phyloP scores from a whole-genome alignment of 2,329 filamentous ascomycete genomes.

The Beauveria sp. region DNA sequence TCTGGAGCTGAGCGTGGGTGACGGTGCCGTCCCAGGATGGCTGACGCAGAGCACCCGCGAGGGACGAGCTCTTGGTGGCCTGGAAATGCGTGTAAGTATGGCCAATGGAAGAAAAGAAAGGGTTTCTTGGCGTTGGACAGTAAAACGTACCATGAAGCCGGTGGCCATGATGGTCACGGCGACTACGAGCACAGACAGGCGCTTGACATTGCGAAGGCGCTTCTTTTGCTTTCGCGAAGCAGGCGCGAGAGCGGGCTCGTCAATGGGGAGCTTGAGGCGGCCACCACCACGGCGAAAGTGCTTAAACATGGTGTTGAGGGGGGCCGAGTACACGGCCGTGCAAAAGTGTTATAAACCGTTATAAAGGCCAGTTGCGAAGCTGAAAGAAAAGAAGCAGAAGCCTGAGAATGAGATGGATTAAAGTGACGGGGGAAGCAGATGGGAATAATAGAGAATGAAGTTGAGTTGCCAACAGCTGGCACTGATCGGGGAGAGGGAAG shows the following conservation, averaged over 20 bases:
- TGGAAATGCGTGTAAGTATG: not conserved
- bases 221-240: constrained; percentile 6
- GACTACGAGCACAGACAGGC: constrained; percentile 4
- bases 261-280: constrained; percentile 4
- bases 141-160: not conserved
- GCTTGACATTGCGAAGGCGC: constrained; percentile 8
- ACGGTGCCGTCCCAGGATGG: constrained; percentile 7
- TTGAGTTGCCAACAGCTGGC: not conserved
- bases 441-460: not conserved
- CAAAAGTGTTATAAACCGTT: not conserved
- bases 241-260: not conserved
- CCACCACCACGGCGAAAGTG: constrained; percentile 8
- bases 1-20: constrained; percentile 5
- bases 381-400: not conserved
- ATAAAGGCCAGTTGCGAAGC: not conserved
- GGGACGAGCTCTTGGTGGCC: not conserved
- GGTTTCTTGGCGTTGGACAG: not conserved
- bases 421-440: not conserved
- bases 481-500: not conserved
- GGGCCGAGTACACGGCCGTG: not conserved
- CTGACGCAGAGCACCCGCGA: not conserved
- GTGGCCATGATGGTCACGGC: constrained; percentile 10
- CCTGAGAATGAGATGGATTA: not conserved
- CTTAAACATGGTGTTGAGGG: not conserved
- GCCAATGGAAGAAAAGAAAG: no score